Evolutionary conservation across 1,139 yeast species (phyloP).

Genomic region (Sugiyamaella japonica): DNA sequence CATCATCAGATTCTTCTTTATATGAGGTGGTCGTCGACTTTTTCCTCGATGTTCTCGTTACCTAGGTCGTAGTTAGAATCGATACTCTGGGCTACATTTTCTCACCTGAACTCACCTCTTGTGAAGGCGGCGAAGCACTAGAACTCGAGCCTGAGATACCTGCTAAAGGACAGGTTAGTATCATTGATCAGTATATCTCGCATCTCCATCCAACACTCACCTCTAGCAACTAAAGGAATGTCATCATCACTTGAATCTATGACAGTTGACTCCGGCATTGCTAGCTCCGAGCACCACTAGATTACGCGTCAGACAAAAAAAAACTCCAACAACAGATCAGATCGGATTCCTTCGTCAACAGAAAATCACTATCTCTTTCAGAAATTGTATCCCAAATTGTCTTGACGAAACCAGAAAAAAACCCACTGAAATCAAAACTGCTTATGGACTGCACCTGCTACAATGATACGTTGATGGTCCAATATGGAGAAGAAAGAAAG

Average conservation of each 20-base stretch:
- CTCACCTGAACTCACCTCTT: neutral
- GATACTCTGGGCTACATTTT: no score
- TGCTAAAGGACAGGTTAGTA: neutral
- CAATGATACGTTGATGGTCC: neutral
- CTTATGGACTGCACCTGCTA: no score
- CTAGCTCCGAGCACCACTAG: neutral
- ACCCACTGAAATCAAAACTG: no score
- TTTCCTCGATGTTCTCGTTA: conserved; percentile 1
- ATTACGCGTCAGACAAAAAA: neutral
- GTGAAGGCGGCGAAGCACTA: neutral
- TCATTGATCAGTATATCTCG: neutral
- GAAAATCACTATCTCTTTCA: no score
- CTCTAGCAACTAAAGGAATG: conserved; percentile 18
- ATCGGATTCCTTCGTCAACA: neutral
- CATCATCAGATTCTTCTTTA: conserved; percentile 16
- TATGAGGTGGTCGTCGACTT: conserved; percentile 2
- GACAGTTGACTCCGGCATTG: conserved; percentile 13
- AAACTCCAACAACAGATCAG: neutral
- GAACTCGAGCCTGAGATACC: neutral
- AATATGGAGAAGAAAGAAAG: neutral
- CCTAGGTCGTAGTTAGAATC: neutral
- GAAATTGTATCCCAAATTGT: no score
- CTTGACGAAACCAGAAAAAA: no score
- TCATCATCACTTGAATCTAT: conserved; percentile 22
- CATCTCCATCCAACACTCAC: conserved; percentile 4